Evolutionary conservation across 2,329 filamentous ascomycete species (phyloP).

Genomic region (Sarocladium kiliense): DNA sequence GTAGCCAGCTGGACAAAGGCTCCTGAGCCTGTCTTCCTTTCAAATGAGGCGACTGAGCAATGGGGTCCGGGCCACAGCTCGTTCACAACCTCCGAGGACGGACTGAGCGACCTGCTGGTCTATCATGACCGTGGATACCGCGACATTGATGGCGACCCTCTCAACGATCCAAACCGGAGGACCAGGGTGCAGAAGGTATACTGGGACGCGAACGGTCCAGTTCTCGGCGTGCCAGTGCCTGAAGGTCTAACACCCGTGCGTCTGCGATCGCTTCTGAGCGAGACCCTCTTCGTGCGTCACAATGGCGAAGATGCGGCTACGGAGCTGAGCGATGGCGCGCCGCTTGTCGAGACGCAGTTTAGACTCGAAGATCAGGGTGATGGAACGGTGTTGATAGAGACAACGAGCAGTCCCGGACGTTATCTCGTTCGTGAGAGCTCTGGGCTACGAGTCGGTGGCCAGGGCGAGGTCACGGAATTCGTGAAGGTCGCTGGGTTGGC

Average conservation of each 20-base stretch:
- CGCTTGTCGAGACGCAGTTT: conserved; percentile 18
- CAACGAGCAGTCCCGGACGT: not conserved
- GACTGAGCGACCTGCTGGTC: conserved; percentile 21
- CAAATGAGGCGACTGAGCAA: conserved; percentile 20
- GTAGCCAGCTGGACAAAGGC: conserved; percentile 20
- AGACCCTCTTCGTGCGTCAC: conserved; percentile 14
- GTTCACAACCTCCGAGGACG: conserved; percentile 24
- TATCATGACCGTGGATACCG: conserved; percentile 20
- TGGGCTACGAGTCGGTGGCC: not conserved
- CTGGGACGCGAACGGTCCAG: conserved; percentile 23
- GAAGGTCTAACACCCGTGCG: conserved; percentile 17
- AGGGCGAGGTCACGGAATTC: not conserved
- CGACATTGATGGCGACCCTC: conserved; percentile 22
- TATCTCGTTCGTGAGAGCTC: not conserved
- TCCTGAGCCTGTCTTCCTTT: conserved; percentile 19
- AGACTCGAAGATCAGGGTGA: conserved; percentile 11
- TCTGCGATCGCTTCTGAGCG: conserved; percentile 12
- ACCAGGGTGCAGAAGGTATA: conserved; percentile 25
- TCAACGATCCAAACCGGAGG: conserved; percentile 19
- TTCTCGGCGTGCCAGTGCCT: conserved; percentile 23
- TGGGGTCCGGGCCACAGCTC: conserved; percentile 24
- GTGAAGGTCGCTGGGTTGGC: not conserved
- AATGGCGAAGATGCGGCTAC: not conserved
- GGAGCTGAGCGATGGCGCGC: not conserved
- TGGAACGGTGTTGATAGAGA: not conserved